phyloP scores from a whole-genome alignment of 768 basidiomycete genomes.

The Trametes maxima region DNA sequence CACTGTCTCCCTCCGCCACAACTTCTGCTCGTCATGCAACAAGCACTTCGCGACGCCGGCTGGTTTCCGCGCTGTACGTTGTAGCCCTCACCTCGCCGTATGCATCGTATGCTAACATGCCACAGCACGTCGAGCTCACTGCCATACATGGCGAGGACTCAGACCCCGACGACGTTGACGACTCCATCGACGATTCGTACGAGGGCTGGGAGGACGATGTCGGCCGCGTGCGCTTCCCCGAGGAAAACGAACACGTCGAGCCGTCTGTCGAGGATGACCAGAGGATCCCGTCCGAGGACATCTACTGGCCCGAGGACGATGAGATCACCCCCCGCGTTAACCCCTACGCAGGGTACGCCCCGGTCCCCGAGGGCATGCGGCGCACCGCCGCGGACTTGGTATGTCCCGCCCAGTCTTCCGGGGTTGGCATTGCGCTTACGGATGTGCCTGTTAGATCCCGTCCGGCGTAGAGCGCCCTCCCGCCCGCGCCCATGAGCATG shows the following conservation, averaged over 20 bases:
- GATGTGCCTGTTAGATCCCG: no score
- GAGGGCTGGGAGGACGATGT: constrained; percentile 39
- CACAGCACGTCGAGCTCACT: constrained; percentile 34
- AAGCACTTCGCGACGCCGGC: constrained; percentile 32
- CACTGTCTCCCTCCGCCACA: constrained; percentile 32
- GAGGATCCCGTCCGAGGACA: constrained; percentile 1
- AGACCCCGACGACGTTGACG: constrained; percentile 23
- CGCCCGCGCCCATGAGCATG: no score
- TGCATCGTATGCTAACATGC: neutral
- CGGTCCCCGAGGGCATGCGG: constrained; percentile 6
- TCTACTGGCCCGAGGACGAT: constrained; percentile 28
- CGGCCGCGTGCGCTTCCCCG: constrained; percentile 28
- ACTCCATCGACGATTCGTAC: constrained; percentile 27
- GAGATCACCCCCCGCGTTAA: constrained; percentile 21
- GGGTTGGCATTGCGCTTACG: neutral
- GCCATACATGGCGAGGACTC: constrained; percentile 33
- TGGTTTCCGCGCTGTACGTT: constrained; percentile 33
- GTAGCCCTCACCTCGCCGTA: neutral
- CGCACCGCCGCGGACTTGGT: neutral
- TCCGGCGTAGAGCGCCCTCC: no score
- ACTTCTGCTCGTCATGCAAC: constrained; percentile 38
- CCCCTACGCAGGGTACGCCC: constrained; percentile 24
- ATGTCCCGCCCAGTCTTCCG: neutral
- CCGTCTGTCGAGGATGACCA: constrained; percentile 4
- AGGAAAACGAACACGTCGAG: constrained; percentile 21